These are phyloP conservation scores for Suillus alpinus DNA, from an alignment of 768 basidiomycete genomes.

Conservation along the genomic window DNA sequence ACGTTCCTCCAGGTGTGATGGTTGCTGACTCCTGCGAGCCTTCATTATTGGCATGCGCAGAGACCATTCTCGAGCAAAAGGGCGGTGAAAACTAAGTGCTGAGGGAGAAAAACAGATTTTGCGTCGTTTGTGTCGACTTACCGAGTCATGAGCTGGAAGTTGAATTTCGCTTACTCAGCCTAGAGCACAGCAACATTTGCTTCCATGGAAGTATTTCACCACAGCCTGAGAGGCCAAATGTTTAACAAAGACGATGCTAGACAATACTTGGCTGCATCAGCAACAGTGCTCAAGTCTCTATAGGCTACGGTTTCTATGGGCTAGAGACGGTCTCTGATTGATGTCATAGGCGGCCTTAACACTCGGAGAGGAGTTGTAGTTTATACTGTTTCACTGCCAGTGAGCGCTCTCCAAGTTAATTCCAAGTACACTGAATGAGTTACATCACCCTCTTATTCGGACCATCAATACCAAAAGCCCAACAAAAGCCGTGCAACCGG, in stretches of 20 bases:
- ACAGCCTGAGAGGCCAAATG: background rate
- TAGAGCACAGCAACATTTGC: constrained; percentile 1
- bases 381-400: too few species aligned
- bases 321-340: background rate
- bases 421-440: background rate
- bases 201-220: background rate
- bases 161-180: constrained; percentile 4
- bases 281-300: background rate
- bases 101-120: background rate
- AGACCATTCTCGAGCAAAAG: constrained; percentile 23
- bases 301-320: background rate
- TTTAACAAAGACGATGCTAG: background rate
- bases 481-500: background rate
- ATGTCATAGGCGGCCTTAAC: background rate
- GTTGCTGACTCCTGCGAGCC: constrained; percentile 51
- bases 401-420: background rate
- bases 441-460: background rate
- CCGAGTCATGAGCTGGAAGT: constrained; percentile 1
- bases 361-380: background rate
- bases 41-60: constrained; percentile 30
- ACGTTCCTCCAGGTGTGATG: constrained; percentile 72
- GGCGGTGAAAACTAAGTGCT: background rate
- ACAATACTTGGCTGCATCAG: background rate
- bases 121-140: constrained; percentile 1
- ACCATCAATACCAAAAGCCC: background rate